These are phyloP conservation scores for Coleophoma crateriformis DNA, from an alignment of 2,329 filamentous ascomycete species.

Conservation along the genomic window DNA sequence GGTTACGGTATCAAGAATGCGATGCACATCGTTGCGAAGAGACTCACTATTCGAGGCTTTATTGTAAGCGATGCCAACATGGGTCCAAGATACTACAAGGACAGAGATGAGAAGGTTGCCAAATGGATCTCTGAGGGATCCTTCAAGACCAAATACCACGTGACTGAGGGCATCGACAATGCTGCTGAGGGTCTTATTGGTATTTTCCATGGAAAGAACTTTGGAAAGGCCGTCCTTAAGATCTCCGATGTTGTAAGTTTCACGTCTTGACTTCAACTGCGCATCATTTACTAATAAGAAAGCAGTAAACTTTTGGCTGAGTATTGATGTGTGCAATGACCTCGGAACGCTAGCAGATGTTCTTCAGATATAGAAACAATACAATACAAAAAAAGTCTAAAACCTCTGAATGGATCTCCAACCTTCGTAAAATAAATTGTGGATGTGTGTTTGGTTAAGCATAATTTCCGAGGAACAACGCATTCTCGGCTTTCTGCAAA, in stretches of 20 bases:
- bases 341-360: no score
- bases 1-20: slow-evolving; percentile 59
- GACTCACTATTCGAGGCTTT: slow-evolving; percentile 61
- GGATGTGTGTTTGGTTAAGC: no score
- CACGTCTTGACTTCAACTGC: no score
- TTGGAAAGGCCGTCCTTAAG: slow-evolving; percentile 65
- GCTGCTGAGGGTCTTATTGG: slow-evolving; percentile 59
- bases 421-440: no score
- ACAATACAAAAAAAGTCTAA: no score
- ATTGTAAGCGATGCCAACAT: slow-evolving; percentile 58
- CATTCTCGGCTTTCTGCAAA: no score
- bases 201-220: slow-evolving; percentile 64
- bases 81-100: slow-evolving; percentile 51
- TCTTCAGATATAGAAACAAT: no score
- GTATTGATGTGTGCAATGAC: no score
- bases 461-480: no score
- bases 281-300: no score
- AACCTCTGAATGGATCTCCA: no score
- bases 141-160: slow-evolving; percentile 47
- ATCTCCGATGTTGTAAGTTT: not conserved
- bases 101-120: slow-evolving; percentile 60
- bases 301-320: no score
- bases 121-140: slow-evolving; percentile 64
- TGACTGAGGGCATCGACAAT: slow-evolving; percentile 64
- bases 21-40: slow-evolving; percentile 52